These are phyloP conservation scores for Alternaria sp. DNA, from an alignment of 2,329 filamentous ascomycete genomes.

Conservation along the genomic window DNA sequence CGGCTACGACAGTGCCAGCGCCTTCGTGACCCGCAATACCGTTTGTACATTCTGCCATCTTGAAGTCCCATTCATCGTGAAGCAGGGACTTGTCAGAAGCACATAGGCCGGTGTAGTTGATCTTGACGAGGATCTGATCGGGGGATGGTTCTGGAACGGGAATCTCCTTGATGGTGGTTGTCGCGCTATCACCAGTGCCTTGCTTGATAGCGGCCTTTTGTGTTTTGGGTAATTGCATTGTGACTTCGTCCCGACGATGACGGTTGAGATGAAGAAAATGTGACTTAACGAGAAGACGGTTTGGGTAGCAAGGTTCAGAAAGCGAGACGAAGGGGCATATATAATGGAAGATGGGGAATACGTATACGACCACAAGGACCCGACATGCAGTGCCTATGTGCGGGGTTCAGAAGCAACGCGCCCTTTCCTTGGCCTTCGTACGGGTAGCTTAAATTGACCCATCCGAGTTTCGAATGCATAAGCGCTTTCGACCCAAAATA, in stretches of 20 bases:
- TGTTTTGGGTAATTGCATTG: constrained; percentile 42
- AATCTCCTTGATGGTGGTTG: constrained; percentile 39
- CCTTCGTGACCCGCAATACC: constrained; percentile 76
- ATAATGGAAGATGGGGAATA: background rate
- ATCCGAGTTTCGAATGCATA: background rate
- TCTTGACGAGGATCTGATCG: constrained; percentile 63
- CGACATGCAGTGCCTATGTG: background rate
- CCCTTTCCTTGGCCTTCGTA: background rate
- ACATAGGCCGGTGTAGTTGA: constrained; percentile 66
- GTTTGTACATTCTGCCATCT: constrained; percentile 30
- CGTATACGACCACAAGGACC: background rate
- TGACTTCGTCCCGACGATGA: background rate
- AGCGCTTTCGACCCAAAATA: background rate
- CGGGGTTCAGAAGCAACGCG: background rate
- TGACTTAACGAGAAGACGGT: background rate
- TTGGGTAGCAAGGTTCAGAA: background rate
- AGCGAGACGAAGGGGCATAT: background rate
- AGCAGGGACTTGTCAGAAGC: constrained; percentile 58
- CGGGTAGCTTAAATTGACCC: background rate
- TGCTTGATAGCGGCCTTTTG: constrained; percentile 50
- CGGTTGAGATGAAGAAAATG: background rate
- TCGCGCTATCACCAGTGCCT: constrained; percentile 33
- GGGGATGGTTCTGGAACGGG: constrained; percentile 52
- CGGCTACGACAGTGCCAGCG: constrained; percentile 76
- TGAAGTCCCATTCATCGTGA: constrained; percentile 47